Base-by-base conservation (phyloP, 2,329 filamentous ascomycete genomes). In the Ambrosiella xylebori region DNA sequence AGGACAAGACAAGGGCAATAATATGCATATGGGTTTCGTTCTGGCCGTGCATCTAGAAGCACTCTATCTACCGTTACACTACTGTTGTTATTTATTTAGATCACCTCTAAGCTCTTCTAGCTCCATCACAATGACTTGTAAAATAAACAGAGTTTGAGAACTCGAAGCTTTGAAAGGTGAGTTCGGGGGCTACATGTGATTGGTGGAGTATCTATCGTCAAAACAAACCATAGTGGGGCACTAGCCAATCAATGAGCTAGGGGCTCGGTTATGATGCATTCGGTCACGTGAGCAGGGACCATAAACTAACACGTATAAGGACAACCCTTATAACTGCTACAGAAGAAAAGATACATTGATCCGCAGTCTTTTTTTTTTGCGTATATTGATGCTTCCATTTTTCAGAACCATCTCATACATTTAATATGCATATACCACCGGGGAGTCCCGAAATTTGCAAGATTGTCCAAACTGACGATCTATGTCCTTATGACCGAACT, bases 91-190 rank as follows among this genome's bases (percentile, higher is more conserved):
- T 51, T 51, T 51, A 47, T 15, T n/a, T 15, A n/a, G 2, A 17
- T 13, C 19, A 47, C 7, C 19, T 2, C 44, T 19, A 2, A 8
- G 44, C n/a, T 17, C 44, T 8, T 8, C 7, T 8, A 3, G 2
- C 12, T 7, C 35, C 47, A 35, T 36, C n/a, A 51, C 13, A 51
- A 51, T 11, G 13, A 51, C 45, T 9, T 35, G 47, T 40, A 54
- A 59, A 59, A 52, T 59, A 59, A 59, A 59, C 58, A 59, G 57
- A 59, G 13, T 51, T 35, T 19, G 50, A n/a, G 35, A 41, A 47
- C 19, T 17, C n/a, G 44, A 47, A 47, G 44, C 44, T 47, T 15
- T 47, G 3, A 13, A 15, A 47, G 27, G 44, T 47, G 44, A 7
- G 7, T 47, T 51, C 47, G 35, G 27, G 27, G 27, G 37, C 47